Evolutionary conservation across 1,284 basidiomycete genomes (phyloP).

Genomic region (Cystobasidium pallidum): DNA sequence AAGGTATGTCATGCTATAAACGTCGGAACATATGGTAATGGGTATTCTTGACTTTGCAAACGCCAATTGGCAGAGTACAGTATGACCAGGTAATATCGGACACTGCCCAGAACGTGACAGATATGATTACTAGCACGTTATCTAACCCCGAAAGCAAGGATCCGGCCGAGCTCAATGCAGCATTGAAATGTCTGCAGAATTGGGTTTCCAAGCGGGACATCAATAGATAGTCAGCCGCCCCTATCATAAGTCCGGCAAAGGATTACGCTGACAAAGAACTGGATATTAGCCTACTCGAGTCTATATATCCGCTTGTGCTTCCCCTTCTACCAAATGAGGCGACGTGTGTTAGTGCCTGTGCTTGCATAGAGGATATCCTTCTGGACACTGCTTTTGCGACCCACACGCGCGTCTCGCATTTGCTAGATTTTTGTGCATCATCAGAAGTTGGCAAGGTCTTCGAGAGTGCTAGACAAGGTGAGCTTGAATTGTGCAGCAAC

Average conservation of each 20-base stretch:
- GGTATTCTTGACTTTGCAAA: no score
- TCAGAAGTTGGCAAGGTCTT: conserved; percentile 25
- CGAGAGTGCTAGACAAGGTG: conserved; percentile 30
- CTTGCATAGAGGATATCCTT: conserved; percentile 51
- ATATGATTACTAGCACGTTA: conserved; percentile 47
- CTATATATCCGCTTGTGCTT: conserved; percentile 51
- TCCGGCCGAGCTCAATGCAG: conserved; percentile 48
- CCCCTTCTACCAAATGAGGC: conserved; percentile 43
- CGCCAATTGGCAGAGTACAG: conserved; percentile 29
- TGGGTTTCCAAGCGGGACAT: conserved; percentile 36
- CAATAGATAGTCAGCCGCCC: conserved; percentile 12
- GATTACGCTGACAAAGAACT: conserved; percentile 22
- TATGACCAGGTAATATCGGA: conserved; percentile 47
- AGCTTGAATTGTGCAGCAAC: not conserved
- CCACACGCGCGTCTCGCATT: conserved; percentile 40
- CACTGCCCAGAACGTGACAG: conserved; percentile 29
- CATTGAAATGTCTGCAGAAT: conserved; percentile 35
- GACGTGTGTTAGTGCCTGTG: conserved; percentile 44
- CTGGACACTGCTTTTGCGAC: conserved; percentile 47
- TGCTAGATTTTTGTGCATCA: conserved; percentile 48
- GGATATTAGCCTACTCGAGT: conserved; percentile 46
- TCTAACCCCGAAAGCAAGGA: conserved; percentile 46
- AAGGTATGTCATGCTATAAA: conserved; percentile 46
- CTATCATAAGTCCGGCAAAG: not conserved
- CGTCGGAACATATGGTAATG: no score